Evolutionary conservation across 352 stramenopile species (phyloP).

Genomic region (Globisporangium viniferum): DNA sequence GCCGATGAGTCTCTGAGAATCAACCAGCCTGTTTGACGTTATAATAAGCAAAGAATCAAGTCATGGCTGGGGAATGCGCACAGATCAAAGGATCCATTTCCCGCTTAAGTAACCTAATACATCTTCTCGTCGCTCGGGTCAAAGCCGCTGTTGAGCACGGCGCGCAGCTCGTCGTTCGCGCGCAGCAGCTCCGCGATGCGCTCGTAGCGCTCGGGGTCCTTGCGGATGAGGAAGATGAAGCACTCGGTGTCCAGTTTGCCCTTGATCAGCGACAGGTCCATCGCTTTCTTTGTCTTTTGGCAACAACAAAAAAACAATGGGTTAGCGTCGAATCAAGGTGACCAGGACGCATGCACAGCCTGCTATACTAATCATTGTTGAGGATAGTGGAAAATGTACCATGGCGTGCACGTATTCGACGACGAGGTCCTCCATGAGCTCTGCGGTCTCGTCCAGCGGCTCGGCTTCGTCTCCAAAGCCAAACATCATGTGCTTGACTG

Average conservation of each 20-base stretch:
- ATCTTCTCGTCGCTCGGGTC: constrained; percentile 87
- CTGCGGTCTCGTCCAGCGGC: constrained; percentile 64
- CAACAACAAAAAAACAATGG: background rate
- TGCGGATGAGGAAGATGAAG: constrained; percentile 88
- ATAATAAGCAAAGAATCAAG: constrained; percentile 4
- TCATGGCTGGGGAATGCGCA: background rate
- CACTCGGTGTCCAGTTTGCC: constrained; percentile 86
- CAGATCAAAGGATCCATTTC: constrained; percentile 1
- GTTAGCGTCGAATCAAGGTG: background rate
- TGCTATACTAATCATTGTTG: background rate
- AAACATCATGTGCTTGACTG: constrained; percentile 90
- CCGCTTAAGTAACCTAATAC: constrained; percentile 38
- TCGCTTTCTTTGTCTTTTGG: constrained; percentile 78
- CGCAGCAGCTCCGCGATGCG: constrained; percentile 78
- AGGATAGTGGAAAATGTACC: constrained; percentile 31
- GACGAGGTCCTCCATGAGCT: constrained; percentile 85
- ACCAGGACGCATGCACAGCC: background rate
- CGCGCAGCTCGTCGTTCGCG: constrained; percentile 84
- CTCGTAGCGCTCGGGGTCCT: constrained; percentile 78
- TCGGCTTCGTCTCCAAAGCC: constrained; percentile 79
- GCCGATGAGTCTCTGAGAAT: too few relatives aligned
- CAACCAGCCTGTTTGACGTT: background rate
- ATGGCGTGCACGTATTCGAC: constrained; percentile 82
- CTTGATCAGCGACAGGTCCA: constrained; percentile 78
- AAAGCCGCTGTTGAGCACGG: constrained; percentile 85